phyloP scores from a whole-genome alignment of 257 asterid species.

The Nicotiana undulata region DNA sequence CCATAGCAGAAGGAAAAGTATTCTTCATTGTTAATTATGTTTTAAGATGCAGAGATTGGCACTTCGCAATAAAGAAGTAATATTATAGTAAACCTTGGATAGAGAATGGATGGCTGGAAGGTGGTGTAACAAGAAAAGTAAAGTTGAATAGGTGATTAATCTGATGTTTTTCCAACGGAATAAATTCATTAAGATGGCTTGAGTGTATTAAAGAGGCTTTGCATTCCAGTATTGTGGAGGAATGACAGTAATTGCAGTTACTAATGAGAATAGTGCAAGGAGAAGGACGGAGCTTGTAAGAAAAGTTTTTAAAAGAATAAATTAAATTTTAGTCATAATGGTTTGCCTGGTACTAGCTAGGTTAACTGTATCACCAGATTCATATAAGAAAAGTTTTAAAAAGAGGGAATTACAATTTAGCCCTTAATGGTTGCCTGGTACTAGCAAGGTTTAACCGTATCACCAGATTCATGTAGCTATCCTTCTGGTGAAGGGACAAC shows the following conservation, averaged over 20 bases:
- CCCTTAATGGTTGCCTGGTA: neutral
- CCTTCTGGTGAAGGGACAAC: conserved; percentile 1
- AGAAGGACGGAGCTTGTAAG: neutral
- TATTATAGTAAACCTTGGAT: neutral
- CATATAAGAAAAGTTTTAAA: neutral
- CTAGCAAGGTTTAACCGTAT: neutral
- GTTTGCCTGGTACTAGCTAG: neutral
- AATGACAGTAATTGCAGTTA: neutral
- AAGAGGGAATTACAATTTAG: neutral
- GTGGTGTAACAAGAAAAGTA: neutral
- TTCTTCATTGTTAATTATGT: neutral
- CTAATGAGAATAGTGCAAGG: neutral
- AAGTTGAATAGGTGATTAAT: neutral
- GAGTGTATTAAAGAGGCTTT: neutral
- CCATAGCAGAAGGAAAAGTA: neutral
- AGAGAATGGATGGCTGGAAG: neutral
- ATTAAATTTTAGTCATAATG: conserved; percentile 2
- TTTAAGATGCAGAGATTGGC: neutral
- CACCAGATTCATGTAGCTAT: neutral
- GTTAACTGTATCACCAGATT: neutral
- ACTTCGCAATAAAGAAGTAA: neutral
- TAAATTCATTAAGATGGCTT: neutral
- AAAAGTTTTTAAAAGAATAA: neutral
- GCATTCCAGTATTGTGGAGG: neutral
- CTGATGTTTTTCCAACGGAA: neutral